A percentile compares a stretch with the other conserved stretches of the same genome.
Evolutionary conservation across 2,329 filamentous ascomycete genomes (phyloP).

Genomic region (Amauroascus niger): DNA sequence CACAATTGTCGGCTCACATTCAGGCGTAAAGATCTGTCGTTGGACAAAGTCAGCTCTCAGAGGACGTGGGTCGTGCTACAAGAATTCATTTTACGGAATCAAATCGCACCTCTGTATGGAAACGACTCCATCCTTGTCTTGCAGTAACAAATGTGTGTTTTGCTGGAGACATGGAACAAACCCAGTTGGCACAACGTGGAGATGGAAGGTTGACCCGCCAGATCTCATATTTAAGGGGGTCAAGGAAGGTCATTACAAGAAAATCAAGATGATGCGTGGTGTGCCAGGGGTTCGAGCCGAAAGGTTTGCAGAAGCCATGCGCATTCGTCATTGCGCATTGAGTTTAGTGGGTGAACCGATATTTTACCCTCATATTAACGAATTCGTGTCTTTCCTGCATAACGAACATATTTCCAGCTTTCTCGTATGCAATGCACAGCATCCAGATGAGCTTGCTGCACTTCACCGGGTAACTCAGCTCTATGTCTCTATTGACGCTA

Average conservation of each 20-base stretch:
- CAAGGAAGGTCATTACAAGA: constrained; percentile 86
- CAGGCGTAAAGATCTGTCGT: constrained; percentile 92
- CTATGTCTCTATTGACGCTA: constrained; percentile 92
- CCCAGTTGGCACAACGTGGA: constrained; percentile 91
- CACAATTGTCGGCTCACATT: constrained; percentile 87
- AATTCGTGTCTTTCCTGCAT: constrained; percentile 76
- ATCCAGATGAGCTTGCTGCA: constrained; percentile 77
- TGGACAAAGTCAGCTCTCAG: constrained; percentile 97
- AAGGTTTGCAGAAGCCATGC: constrained; percentile 84
- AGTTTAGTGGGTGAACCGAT: constrained; percentile 95
- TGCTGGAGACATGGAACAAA: constrained; percentile 98
- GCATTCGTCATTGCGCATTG: constrained; percentile 84
- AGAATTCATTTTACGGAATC: constrained; percentile 95
- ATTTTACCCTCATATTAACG: constrained; percentile 96
- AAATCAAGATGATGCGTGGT: constrained; percentile 94
- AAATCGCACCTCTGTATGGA: constrained; percentile 97
- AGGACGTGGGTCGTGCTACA: constrained; percentile 91
- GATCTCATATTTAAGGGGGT: constrained; percentile 84
- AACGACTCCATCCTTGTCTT: constrained; percentile 87
- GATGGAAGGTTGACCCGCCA: constrained; percentile 87
- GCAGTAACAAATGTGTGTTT: constrained; percentile 97
- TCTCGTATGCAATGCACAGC: constrained; percentile 93
- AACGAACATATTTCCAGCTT: constrained; percentile 82
- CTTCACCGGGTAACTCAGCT: constrained; percentile 84
- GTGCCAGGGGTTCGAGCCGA: constrained; percentile 88